Base-by-base conservation (phyloP, 2,329 filamentous ascomycete species). In the Cercospora berteroae region DNA sequence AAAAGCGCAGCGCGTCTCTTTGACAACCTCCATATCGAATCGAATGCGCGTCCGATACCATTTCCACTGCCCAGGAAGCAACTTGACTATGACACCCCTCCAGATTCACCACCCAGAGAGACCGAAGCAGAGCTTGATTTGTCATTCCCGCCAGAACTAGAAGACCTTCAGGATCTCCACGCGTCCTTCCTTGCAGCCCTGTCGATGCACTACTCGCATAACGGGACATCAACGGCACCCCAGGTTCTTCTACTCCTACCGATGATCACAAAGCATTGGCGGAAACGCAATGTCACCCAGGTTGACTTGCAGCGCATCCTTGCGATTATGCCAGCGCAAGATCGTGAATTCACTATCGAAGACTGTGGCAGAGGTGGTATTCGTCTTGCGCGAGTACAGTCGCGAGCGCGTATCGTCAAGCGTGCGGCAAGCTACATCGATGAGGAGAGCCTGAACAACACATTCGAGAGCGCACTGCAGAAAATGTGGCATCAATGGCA, bases 391-490 rank as follows among this genome's bases (percentile, higher is more conserved):
- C 64, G 70, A 60, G 31, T 64, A 3, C 60, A 70, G 36, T 56
- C 71, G 5, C 67, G 67, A 52, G 73, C 70, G 10, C 68, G 70
- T 18, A 61, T 65, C 8, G 27, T 65, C 20, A 73, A 72, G 44
- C 69, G 73, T 12, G 62, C 71, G 20, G 63, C 68, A 7, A 74
- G 69, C 64, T 77, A 72, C 65, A 72, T 77, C 57, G 73, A 77
- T 39, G 75, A 76, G 63, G 71, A 71, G n/a, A 79, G 78, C 3
- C 73, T 86, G 42, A 85, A 85, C 48, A 77, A 78, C 20, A 77
- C 79, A 48, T 88, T 88, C 71, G 83, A 84, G 68, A 75, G 80
- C 16, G 79, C 79, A 12, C 70, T 87, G 52, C 79, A 82, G 56
- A 71, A 78, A 16, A 72, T 81, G 12, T 87, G 83, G 83, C 77